Evolutionary conservation across 2,329 filamentous ascomycete species (phyloP).

Genomic region (Ophiostoma sp.): DNA sequence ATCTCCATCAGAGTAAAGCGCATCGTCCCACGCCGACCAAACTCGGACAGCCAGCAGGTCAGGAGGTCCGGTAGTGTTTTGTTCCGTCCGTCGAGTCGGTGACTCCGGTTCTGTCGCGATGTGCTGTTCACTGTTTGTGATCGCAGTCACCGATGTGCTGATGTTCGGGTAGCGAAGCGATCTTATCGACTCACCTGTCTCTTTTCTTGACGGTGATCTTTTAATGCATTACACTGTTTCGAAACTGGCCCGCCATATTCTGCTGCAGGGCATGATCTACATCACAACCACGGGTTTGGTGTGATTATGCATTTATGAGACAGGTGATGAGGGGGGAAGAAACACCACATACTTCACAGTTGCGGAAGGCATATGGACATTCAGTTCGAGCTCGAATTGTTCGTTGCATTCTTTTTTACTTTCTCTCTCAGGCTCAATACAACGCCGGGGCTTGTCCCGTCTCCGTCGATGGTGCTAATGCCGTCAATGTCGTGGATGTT

Average conservation of each 20-base stretch:
- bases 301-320: conserved; percentile 2
- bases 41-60: neutral
- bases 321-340: neutral
- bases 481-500: neutral
- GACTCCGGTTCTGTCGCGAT: neutral
- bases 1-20: neutral
- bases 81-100: neutral
- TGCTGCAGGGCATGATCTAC: conserved; percentile 7
- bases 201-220: neutral
- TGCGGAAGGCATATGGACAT: too few relatives aligned
- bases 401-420: neutral
- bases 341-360: neutral
- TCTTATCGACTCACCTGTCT: neutral
- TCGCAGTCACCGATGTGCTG: neutral
- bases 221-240: neutral
- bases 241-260: neutral
- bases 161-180: neutral
- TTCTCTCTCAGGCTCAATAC: neutral
- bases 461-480: neutral
- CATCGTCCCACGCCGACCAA: neutral
- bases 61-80: conserved; percentile 9
- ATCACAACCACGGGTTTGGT: neutral
- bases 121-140: neutral
- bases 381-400: too few relatives aligned
- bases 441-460: neutral